phyloP scores from a whole-genome alignment of 768 basidiomycete species.

The Holtermannia corniformis region DNA sequence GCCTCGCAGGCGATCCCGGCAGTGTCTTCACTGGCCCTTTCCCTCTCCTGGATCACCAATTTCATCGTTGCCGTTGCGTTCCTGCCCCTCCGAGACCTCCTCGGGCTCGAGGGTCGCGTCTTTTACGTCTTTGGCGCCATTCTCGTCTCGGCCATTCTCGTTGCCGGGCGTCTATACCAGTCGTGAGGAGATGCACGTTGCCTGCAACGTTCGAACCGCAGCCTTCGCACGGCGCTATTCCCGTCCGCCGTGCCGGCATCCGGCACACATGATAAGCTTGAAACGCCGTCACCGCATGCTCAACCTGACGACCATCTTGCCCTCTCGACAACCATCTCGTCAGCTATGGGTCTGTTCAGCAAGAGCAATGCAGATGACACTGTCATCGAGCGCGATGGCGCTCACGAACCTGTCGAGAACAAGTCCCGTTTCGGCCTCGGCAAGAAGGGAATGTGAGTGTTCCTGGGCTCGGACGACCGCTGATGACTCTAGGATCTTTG shows the following conservation, averaged over 20 bases:
- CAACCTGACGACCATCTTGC: too few relatives aligned
- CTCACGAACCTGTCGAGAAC: too few relatives aligned
- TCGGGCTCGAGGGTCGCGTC: conserved; percentile 71
- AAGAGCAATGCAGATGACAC: too few relatives aligned
- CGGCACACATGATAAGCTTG: too few relatives aligned
- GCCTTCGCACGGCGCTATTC: too few relatives aligned
- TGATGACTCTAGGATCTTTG: conserved; percentile 15
- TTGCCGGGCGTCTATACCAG: not conserved
- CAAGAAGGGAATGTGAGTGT: conserved; percentile 28
- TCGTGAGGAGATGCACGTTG: too few relatives aligned
- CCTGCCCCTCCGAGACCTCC: conserved; percentile 66
- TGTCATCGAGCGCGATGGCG: conserved; percentile 23
- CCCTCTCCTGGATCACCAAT: conserved; percentile 71
- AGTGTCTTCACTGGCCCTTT: conserved; percentile 63
- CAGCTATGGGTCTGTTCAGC: too few relatives aligned
- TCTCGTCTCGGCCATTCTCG: not conserved
- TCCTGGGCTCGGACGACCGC: not conserved
- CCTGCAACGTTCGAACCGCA: too few relatives aligned
- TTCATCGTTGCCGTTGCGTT: conserved; percentile 77
- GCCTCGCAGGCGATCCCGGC: conserved; percentile 61
- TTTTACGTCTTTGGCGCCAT: conserved; percentile 62
- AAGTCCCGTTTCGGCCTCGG: conserved; percentile 22
- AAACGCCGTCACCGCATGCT: too few relatives aligned
- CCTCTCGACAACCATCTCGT: too few relatives aligned
- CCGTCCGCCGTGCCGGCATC: too few relatives aligned